A percentile compares a stretch with the other conserved stretches of the same genome.
Conservation (phyloP, 2,329 filamentous ascomycete species). For the Fonsecaea erecta region DNA sequence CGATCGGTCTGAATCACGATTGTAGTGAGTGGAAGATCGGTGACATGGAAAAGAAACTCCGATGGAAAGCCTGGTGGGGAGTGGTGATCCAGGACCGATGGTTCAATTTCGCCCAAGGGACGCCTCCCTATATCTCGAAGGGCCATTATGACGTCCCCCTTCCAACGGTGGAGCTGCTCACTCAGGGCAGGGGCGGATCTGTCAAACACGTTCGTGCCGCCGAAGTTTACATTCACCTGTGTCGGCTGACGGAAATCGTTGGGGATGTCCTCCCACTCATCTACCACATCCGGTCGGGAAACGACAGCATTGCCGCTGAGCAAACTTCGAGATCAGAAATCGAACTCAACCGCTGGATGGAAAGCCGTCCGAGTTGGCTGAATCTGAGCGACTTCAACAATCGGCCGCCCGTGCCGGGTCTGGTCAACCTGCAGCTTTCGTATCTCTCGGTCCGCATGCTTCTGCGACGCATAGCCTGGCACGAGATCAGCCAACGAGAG, state of each 20-base stretch:
- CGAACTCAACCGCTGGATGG: conserved; percentile 53
- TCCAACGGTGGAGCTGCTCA: conserved; percentile 52
- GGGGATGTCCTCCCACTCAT: conserved; percentile 53
- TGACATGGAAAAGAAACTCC: conserved; percentile 55
- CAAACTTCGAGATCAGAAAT: conserved; percentile 52
- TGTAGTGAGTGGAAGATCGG: conserved; percentile 59
- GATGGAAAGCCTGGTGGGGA: conserved; percentile 62
- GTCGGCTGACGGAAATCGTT: conserved; percentile 54
- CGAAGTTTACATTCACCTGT: conserved; percentile 59
- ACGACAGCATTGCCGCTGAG: conserved; percentile 51
- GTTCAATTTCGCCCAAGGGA: conserved; percentile 61
- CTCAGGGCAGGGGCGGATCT: conserved; percentile 44
- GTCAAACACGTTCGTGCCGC: conserved; percentile 53
- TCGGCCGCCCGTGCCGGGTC: conserved; percentile 46
- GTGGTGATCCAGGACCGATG: conserved; percentile 63
- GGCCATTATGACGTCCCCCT: conserved; percentile 62
- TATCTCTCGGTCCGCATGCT: conserved; percentile 55
- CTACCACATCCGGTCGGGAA: conserved; percentile 51
- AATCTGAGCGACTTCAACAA: conserved; percentile 42
- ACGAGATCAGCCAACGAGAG: conserved; percentile 43
- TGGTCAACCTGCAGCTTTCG: conserved; percentile 51
- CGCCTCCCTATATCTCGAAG: conserved; percentile 58
- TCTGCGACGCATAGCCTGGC: conserved; percentile 52
- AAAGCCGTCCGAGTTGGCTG: conserved; percentile 52
- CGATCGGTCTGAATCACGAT: conserved; percentile 61